Evolutionary conservation across 129 eudicot species (phyloP).

Genomic region (Chrysanthemum lavandulifolium): DNA sequence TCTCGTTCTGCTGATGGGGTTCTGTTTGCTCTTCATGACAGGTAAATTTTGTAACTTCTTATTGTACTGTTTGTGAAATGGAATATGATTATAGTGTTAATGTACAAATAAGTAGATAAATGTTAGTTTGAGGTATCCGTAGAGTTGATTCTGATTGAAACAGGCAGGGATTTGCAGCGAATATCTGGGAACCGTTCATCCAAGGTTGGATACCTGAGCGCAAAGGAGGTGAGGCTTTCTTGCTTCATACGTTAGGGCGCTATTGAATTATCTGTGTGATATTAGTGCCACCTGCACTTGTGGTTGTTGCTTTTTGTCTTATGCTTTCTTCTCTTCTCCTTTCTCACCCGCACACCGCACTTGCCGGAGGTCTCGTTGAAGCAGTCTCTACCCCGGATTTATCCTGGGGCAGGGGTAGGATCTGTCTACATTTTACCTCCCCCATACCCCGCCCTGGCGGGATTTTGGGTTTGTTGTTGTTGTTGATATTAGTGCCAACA

Average conservation of each 20-base stretch:
- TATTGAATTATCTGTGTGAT: background rate
- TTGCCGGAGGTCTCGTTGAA: too few species aligned
- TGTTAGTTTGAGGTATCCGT: constrained; percentile 25
- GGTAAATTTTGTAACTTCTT: constrained; percentile 37
- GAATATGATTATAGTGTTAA: constrained; percentile 9
- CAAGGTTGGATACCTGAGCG: constrained; percentile 67
- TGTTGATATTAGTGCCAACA: too few species aligned
- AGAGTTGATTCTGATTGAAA: constrained; percentile 67
- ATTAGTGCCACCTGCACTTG: too few species aligned
- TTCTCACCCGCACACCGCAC: too few species aligned
- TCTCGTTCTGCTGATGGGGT: constrained; percentile 96
- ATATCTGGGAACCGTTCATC: constrained; percentile 77
- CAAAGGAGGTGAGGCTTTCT: constrained; percentile 65
- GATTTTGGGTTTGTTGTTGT: too few species aligned
- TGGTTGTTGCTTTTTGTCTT: too few species aligned
- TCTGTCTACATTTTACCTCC: too few species aligned
- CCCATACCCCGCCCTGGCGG: too few species aligned
- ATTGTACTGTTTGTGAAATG: constrained; percentile 4
- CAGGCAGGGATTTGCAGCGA: constrained; percentile 98
- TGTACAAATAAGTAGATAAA: background rate
- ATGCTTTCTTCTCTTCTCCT: too few species aligned
- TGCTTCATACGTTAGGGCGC: background rate
- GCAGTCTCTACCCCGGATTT: too few species aligned
- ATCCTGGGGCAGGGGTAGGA: too few species aligned
- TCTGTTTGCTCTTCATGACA: constrained; percentile 93